Conservation (phyloP, 1,139 yeast species). For the Sugiyamaella neomexicana region DNA sequence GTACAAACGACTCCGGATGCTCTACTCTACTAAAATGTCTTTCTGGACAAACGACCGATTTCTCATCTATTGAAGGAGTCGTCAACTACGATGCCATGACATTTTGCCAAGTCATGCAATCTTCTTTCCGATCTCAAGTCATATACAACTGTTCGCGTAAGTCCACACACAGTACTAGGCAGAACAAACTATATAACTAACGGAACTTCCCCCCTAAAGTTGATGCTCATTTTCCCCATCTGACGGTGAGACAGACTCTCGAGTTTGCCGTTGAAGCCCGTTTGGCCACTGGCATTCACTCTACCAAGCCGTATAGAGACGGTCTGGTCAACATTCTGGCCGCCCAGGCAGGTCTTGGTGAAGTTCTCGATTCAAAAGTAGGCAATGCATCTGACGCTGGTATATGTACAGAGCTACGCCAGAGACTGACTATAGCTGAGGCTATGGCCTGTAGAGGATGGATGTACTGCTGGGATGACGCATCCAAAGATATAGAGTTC, state of each 20-base stretch:
- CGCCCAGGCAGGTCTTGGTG: constrained; percentile 58
- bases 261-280: constrained; percentile 59
- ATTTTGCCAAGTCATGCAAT: constrained; percentile 48
- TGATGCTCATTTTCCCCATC: constrained; percentile 61
- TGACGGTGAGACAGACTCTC: constrained; percentile 61
- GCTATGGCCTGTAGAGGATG: constrained; percentile 58
- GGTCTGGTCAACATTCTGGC: constrained; percentile 51
- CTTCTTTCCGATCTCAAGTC: constrained; percentile 50
- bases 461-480: constrained; percentile 68
- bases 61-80: constrained; percentile 45
- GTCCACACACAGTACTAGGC: constrained; percentile 10
- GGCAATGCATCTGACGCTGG: constrained; percentile 62
- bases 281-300: constrained; percentile 54
- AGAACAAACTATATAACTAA: neutral
- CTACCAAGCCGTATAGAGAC: constrained; percentile 49
- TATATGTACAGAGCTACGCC: constrained; percentile 62
- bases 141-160: constrained; percentile 55
- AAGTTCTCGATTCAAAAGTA: constrained; percentile 53
- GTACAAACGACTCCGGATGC: constrained; percentile 70
- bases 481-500: constrained; percentile 68
- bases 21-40: constrained; percentile 56
- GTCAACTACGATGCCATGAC: constrained; percentile 52
- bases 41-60: constrained; percentile 51
- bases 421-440: constrained; percentile 60
- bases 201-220: constrained; percentile 19